Percentiles rank a stretch among this genome's conserved stretches.
These are phyloP conservation scores for Eragrostis tef DNA, from an alignment of 202 grass and related monocot genomes.

Conservation along the genomic window DNA sequence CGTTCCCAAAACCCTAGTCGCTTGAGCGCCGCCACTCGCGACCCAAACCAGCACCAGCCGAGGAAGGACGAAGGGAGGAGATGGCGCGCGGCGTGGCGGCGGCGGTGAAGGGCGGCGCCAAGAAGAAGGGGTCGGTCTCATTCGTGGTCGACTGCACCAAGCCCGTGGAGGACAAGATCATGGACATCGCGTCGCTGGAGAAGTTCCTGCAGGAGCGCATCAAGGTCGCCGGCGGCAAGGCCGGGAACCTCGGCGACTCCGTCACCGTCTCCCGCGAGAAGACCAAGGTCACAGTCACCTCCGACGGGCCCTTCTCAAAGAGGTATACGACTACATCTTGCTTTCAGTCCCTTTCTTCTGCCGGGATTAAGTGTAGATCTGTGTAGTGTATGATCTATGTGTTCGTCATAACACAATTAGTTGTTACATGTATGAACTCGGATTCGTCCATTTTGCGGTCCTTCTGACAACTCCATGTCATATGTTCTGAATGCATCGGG, in stretches of 20 bases:
- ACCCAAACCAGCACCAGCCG: background rate
- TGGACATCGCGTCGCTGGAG: constrained; percentile 95
- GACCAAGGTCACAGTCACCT: constrained; percentile 81
- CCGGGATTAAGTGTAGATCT: background rate
- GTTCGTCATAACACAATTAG: background rate
- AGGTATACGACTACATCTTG: constrained; percentile 49
- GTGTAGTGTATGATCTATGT: background rate
- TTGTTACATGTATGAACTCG: background rate
- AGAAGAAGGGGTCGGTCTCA: constrained; percentile 79
- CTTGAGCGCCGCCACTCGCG: background rate
- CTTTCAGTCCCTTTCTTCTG: background rate
- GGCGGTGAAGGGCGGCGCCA: constrained; percentile 16
- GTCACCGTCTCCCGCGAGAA: constrained; percentile 75
- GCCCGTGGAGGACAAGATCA: constrained; percentile 96
- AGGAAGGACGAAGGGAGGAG: background rate
- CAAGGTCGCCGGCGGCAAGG: constrained; percentile 92
- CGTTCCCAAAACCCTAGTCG: constrained; percentile 8
- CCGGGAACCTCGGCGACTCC: constrained; percentile 75
- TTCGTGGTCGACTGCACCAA: constrained; percentile 88
- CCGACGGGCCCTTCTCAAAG: constrained; percentile 84
- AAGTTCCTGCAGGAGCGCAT: constrained; percentile 96
- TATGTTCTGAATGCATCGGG: background rate
- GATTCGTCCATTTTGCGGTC: background rate
- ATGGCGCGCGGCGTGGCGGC: background rate
- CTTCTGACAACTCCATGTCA: background rate